Evolutionary conservation across 1,139 yeast genomes (phyloP), one percentile per base, ranked within the genome.

Genomic region (Zygoascus hellenicus): DNA sequence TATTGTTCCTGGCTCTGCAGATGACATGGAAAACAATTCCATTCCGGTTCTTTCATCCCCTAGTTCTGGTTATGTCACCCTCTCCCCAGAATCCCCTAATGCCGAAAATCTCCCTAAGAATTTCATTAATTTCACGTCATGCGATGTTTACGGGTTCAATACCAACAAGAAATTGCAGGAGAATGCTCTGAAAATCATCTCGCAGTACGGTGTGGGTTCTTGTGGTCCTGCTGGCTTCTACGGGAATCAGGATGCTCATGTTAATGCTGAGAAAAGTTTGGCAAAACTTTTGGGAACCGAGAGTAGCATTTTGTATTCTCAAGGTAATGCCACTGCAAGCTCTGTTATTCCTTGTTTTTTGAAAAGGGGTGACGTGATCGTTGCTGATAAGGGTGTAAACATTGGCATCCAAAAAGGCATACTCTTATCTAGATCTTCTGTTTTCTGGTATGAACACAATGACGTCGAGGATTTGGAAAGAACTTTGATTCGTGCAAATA

Each of bases 151-250:
- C 53, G 86, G 88, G 61, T 72, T 89, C 60, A 72, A 88, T 58
- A 75, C 77, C 39, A 69, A 76, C 56, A 66, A 68, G 14, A 63
- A 55, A 14, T 71, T 89, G 35, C 71, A 71, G 50, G 65, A 71
- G n/a, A 76, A 73, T 14, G 89, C 92, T 4, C 73, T 76, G 49
- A 64, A 70, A 28, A 75, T 80, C 29, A 81, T 92, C 52, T 71
- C 73, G 42, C 72, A 74, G 48, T 80, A 85, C 49, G 99, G 99
- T 61, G 97, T 92, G 45, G 98, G 99, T 54, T 94, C 97, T 1
- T 92, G 99, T 72, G 97, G 97, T 28, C 97, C 99, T 2, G 96
- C 97, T 38, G 95, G 95, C 51, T 92, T 92, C 59, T 92, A 90
- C 66, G 99, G 98, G 51, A 85, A 92, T 54, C 97, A 89, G 66